Conservation (phyloP, 2,329 filamentous ascomycete species). For the Macrophomina pseudophaseolina region DNA sequence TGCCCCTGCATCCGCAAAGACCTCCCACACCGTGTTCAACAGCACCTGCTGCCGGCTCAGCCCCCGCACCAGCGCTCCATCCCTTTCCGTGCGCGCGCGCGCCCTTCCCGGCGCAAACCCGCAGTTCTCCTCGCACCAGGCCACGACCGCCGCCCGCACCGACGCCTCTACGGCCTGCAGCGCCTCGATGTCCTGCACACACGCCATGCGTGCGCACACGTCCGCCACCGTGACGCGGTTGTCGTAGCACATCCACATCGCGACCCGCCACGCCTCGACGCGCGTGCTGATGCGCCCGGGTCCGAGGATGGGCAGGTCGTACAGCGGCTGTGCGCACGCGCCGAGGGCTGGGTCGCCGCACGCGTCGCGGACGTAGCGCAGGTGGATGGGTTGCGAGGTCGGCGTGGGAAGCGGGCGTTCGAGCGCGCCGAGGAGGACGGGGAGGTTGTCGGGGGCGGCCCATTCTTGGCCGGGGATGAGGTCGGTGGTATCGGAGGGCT, state of each 20-base stretch:
- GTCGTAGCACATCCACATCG: conserved; percentile 15
- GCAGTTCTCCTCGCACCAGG: neutral
- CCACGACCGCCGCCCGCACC: neutral
- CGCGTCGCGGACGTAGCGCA: no score
- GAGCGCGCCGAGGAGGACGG: neutral
- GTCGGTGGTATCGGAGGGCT: neutral
- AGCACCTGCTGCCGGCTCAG: neutral
- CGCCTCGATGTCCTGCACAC: neutral
- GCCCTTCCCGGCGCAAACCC: neutral
- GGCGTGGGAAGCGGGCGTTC: neutral
- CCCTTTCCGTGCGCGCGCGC: neutral
- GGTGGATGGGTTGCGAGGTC: no score
- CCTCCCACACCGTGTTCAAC: neutral
- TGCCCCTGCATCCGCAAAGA: neutral
- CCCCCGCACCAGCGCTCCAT: neutral
- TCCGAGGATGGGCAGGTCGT: neutral
- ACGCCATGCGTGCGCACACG: neutral
- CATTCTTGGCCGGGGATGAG: neutral
- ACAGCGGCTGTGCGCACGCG: neutral
- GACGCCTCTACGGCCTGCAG: neutral
- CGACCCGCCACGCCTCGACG: conserved; percentile 2
- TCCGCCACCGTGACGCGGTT: neutral
- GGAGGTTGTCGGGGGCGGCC: neutral
- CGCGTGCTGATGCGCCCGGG: neutral
- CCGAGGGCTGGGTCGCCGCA: neutral